Conservation (phyloP, 441 rosid genomes). For the Aleurites moluccanus region DNA sequence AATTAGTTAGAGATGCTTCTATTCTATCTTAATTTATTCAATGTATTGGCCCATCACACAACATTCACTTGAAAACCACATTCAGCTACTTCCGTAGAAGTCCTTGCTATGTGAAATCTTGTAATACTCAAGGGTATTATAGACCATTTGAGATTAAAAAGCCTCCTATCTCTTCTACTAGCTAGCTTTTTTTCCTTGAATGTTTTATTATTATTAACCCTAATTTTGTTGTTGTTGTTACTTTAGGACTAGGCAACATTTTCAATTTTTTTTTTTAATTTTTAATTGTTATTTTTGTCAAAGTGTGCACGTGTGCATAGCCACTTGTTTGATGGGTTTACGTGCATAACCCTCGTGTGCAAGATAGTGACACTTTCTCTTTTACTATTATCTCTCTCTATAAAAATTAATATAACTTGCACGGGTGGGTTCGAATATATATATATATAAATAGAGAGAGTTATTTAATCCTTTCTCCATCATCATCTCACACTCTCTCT, state of each 20-base stretch:
- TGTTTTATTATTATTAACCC: neutral
- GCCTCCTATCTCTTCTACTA: neutral
- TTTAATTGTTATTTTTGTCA: constrained; percentile 4
- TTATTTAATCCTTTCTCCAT: neutral
- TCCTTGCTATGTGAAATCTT: neutral
- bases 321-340: constrained; percentile 32
- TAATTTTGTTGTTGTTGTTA: neutral
- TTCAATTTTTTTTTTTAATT: neutral
- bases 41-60: neutral
- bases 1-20: neutral
- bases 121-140: neutral
- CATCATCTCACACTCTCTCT: neutral
- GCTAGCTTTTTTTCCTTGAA: neutral
- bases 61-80: neutral
- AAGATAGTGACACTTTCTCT: constrained; percentile 30
- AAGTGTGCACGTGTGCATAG: constrained; percentile 47
- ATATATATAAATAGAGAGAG: neutral
- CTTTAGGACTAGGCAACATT: constrained; percentile 13
- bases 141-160: neutral
- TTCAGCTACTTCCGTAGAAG: neutral
- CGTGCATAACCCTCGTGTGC: constrained; percentile 35
- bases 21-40: neutral
- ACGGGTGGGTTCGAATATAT: constrained; percentile 18
- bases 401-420: constrained; percentile 10
- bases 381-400: neutral